A percentile compares a stretch with the other conserved stretches of the same genome.
phyloP scores from a whole-genome alignment of 176 grass and related monocot species.

The Olyra latifolia region DNA sequence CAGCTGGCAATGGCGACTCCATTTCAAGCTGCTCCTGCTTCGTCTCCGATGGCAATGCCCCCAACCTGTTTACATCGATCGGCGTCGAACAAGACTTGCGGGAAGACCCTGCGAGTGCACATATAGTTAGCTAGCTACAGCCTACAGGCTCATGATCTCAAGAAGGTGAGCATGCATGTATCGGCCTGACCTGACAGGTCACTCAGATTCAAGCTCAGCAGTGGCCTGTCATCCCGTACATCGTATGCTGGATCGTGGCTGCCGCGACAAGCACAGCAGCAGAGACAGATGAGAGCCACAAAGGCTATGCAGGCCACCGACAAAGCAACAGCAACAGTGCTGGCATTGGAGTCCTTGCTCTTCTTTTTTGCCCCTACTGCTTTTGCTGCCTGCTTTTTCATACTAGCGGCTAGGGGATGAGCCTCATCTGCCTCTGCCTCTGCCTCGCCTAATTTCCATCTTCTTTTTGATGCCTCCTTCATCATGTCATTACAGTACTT shows the following conservation, averaged over 20 bases:
- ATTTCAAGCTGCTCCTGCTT: too few species aligned
- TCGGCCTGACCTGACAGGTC: neutral
- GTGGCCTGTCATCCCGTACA: too few species aligned
- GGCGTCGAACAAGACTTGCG: conserved; percentile 39
- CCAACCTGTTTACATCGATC: conserved; percentile 54
- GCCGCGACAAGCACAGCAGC: conserved; percentile 47
- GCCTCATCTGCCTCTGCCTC: conserved; percentile 7
- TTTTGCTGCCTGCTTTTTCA: conserved; percentile 25
- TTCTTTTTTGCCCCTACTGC: conserved; percentile 12
- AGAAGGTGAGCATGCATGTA: neutral
- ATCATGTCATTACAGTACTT: conserved; percentile 23
- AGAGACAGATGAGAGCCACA: conserved; percentile 44
- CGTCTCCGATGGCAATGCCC: conserved; percentile 21
- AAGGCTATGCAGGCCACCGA: conserved; percentile 40
- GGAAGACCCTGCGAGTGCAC: conserved; percentile 63
- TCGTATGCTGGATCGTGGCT: too few species aligned
- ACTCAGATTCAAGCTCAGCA: neutral
- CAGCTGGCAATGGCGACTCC: neutral
- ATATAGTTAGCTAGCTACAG: too few species aligned
- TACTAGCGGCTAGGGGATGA: conserved; percentile 15
- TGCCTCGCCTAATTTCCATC: conserved; percentile 33
- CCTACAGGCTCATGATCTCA: too few species aligned
- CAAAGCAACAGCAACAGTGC: conserved; percentile 31
- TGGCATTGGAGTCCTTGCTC: neutral
- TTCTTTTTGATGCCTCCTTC: conserved; percentile 40